Evolutionary conservation across 2,329 filamentous ascomycete genomes (phyloP).

Genomic region (Colletotrichum shisoi): DNA sequence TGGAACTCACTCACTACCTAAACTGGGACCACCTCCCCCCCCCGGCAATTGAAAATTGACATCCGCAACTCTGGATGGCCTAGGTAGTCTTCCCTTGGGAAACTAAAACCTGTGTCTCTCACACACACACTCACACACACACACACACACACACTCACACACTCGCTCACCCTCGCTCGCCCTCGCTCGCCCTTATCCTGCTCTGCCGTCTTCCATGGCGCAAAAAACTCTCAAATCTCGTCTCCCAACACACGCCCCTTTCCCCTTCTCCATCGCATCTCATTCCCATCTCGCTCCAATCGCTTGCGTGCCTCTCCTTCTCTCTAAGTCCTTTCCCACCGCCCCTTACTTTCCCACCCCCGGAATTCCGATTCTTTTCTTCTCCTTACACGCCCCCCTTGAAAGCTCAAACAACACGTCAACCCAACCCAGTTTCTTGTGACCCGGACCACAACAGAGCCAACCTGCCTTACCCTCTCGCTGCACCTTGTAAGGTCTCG

Average conservation of each 20-base stretch:
- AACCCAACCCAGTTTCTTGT: constrained; percentile 8
- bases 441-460: background rate
- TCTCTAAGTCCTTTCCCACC: background rate
- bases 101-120: constrained; percentile 46
- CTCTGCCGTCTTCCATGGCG: constrained; percentile 18
- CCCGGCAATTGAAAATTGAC: background rate
- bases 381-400: constrained; percentile 9
- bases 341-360: background rate
- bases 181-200: constrained; percentile 13
- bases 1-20: constrained; percentile 28
- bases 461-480: background rate
- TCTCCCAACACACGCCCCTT: constrained; percentile 19
- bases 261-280: constrained; percentile 13
- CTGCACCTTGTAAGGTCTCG: background rate
- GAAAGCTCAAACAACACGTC: constrained; percentile 5
- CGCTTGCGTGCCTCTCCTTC: constrained; percentile 1
- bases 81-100: constrained; percentile 43
- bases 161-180: too few species aligned
- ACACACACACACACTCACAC: too few species aligned
- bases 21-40: constrained; percentile 29
- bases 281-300: constrained; percentile 7
- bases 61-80: constrained; percentile 37
- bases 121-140: background rate
- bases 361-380: constrained; percentile 9
- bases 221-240: constrained; percentile 26